These are phyloP conservation scores for Globisporangium apiculatum DNA, from an alignment of 352 stramenopile species.

Conservation along the genomic window DNA sequence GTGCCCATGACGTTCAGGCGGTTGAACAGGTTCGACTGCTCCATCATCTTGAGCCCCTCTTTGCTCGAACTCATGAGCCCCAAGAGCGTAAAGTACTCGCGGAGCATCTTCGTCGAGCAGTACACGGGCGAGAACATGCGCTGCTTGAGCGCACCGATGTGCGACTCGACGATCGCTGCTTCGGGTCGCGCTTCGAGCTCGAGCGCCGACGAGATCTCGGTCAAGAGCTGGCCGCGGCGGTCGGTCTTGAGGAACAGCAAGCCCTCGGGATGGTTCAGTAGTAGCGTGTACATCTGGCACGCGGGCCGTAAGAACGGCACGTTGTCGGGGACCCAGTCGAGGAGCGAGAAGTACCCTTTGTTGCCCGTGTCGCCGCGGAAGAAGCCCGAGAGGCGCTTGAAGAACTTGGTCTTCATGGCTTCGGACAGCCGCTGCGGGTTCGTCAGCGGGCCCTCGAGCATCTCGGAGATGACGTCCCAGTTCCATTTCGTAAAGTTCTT, in stretches of 20 bases:
- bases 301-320: slow-evolving; percentile 80
- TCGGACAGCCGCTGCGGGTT: slow-evolving; percentile 83
- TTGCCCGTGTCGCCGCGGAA: slow-evolving; percentile 87
- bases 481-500: slow-evolving; percentile 92
- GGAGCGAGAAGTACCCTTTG: slow-evolving; percentile 86
- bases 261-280: slow-evolving; percentile 83
- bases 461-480: slow-evolving; percentile 88
- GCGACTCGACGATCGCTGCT: slow-evolving; percentile 83
- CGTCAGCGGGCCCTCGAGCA: slow-evolving; percentile 80
- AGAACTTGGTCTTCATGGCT: slow-evolving; percentile 92
- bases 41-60: slow-evolving; percentile 88
- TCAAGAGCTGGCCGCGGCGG: slow-evolving; percentile 73
- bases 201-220: slow-evolving; percentile 77
- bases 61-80: slow-evolving; percentile 87
- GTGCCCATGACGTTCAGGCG: slow-evolving; percentile 82
- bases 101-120: slow-evolving; percentile 80
- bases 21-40: slow-evolving; percentile 87
- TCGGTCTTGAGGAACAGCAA: slow-evolving; percentile 86
- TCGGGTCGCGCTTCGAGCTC: slow-evolving; percentile 81
- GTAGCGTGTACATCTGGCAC: slow-evolving; percentile 87
- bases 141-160: slow-evolving; percentile 81
- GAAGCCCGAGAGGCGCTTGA: slow-evolving; percentile 86
- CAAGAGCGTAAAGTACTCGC: slow-evolving; percentile 85
- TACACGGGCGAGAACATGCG: slow-evolving; percentile 87
- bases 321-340: slow-evolving; percentile 88